Evolutionary conservation across 2,329 filamentous ascomycete genomes (phyloP), one percentile per base, ranked within the genome.

Genomic region (Tolypocladium endophyticum): DNA sequence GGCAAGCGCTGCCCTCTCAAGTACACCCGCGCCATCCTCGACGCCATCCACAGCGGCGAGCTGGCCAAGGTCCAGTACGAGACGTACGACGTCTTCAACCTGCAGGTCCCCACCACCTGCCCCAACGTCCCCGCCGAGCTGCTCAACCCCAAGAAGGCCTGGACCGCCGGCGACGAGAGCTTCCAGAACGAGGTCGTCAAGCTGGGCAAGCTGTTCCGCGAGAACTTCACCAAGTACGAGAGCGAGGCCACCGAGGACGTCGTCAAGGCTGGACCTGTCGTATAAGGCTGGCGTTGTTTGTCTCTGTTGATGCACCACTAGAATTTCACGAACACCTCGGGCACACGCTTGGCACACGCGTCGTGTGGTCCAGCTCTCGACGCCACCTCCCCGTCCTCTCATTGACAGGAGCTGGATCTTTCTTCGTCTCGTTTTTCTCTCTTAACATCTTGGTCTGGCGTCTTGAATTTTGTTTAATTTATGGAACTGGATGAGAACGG

Each of bases 151-250:
- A 87, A 88, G 77, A 92, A 88, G 75, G 90, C 89, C 68, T 99
- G 94, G 94, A 95, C 88, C 47, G 87, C 87, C 45, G 88, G 90
- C 55, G 80, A 82, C 57, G 86, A 90, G 20, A 88, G 87, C 78
- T 97, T 97, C 85, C 83, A 87, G 71, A 81, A 80, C 58, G 93
- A 97, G 76, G 93, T 97, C 53, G 87, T 82, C 75, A 97, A 97
- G 83, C 87, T 99, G 41, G 94, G 87, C 69, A 80, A 78, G 64
- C 84, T 97, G 64, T 99, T 99, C 83, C 85, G 87, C 71, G 90
- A 97, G 79, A 99, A 99, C 85, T 99, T 99, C 80, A 86, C 91
- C 81, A 96, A 97, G 83, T 97, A 96, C 80, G 82, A 87, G 69
- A 87, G 86, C 67, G 86, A 96, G 76, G 91, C 92, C 33, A 92